Evolutionary conservation across 108 stramenopile species (phyloP).

Genomic region (Fistulifera solaris): DNA sequence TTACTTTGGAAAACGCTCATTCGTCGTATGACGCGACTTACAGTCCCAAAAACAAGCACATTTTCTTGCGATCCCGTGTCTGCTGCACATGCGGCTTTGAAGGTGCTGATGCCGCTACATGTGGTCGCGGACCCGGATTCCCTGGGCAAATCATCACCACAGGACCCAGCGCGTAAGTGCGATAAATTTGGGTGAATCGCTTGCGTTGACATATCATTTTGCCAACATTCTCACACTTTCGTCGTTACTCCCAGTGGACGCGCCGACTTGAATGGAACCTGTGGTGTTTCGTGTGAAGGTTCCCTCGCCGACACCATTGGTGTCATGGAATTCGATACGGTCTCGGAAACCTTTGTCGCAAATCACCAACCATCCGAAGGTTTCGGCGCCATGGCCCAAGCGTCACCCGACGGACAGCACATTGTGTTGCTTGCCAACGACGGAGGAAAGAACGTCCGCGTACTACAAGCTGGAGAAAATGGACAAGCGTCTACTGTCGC

Average conservation of each 20-base stretch:
- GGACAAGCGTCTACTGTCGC: slow-evolving; percentile 6
- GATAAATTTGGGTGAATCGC: neutral
- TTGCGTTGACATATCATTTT: neutral
- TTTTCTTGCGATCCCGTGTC: too few relatives aligned
- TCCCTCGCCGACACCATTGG: slow-evolving; percentile 14
- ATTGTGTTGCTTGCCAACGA: slow-evolving; percentile 15
- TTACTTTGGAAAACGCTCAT: slow-evolving; percentile 5
- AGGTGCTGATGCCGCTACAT: too few relatives aligned
- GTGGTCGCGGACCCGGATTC: neutral
- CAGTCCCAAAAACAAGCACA: slow-evolving; percentile 12
- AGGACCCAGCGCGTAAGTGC: slow-evolving; percentile 17
- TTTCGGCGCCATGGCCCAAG: slow-evolving; percentile 6
- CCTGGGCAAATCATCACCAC: slow-evolving; percentile 2
- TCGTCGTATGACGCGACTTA: slow-evolving; percentile 4
- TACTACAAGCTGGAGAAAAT: slow-evolving; percentile 9
- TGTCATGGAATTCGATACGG: slow-evolving; percentile 22
- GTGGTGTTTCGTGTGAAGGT: slow-evolving; percentile 17
- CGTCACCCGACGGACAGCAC: slow-evolving; percentile 19
- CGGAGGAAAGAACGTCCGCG: slow-evolving; percentile 17
- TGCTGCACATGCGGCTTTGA: too few relatives aligned
- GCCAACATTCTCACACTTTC: neutral
- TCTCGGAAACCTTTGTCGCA: slow-evolving; percentile 13
- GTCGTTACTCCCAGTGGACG: neutral
- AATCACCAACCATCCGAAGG: slow-evolving; percentile 14
- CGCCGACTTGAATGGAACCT: slow-evolving; percentile 1